A percentile compares a stretch with the other conserved stretches of the same genome.
phyloP scores from a whole-genome alignment of 1,284 basidiomycete species.

The Microbotryum saponariae region DNA sequence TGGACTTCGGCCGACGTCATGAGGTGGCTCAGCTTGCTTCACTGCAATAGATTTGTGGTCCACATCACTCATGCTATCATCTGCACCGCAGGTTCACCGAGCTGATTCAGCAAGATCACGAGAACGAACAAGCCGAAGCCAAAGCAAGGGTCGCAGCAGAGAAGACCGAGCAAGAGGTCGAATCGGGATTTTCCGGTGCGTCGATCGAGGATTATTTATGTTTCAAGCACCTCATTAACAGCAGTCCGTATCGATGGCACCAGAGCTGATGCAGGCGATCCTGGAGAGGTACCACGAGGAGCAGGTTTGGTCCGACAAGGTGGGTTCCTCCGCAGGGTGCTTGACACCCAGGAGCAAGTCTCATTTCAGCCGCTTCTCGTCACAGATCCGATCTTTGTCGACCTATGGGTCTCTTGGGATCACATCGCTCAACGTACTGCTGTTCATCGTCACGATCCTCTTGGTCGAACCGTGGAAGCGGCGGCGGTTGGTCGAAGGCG shows the following conservation, averaged over 20 bases:
- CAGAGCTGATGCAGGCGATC: constrained; percentile 71
- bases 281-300: constrained; percentile 86
- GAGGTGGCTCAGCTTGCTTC: neutral
- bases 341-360: neutral
- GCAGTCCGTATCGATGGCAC: too few relatives aligned
- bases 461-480: constrained; percentile 93
- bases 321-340: constrained; percentile 3
- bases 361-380: neutral
- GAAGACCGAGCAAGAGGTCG: constrained; percentile 65
- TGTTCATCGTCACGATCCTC: constrained; percentile 78
- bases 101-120: constrained; percentile 78
- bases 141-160: constrained; percentile 58
- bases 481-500: constrained; percentile 67
- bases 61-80: too few relatives aligned
- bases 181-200: constrained; percentile 61
- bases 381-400: constrained; percentile 68
- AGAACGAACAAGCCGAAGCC: constrained; percentile 66
- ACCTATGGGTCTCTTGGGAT: constrained; percentile 80
- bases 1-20: constrained; percentile 69
- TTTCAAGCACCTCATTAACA: neutral
- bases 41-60: neutral
- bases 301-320: constrained; percentile 93
- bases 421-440: constrained; percentile 72
- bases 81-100: constrained; percentile 57
- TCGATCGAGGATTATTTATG: neutral